Base-by-base conservation (phyloP, 805 yeast species). In the Wickerhamiella kurtzmanii region DNA sequence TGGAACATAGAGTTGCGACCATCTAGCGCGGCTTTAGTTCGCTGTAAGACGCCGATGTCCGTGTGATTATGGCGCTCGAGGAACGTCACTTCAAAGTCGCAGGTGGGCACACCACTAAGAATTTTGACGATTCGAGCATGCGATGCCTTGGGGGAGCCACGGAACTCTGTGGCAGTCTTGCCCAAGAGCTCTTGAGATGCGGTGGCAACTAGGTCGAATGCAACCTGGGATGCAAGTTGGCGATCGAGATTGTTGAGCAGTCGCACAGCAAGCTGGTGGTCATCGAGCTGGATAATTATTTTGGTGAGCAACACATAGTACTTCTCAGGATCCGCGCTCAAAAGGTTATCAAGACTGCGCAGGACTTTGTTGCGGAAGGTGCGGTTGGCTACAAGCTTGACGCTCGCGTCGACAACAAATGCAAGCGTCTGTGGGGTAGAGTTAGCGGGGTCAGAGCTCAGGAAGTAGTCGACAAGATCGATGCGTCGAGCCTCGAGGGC, bases 1-100 rank as follows among this genome's bases (percentile, higher is more conserved):
- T 92, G 98, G 74, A 84, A 88, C 53, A 92, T 77, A 11, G 98
- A 92, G 61, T 78, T 82, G 65, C 95, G 79, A 42, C 95, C 95
- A 61, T 92, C 98, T 53, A 92, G 71, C 8, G 76, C 71, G 48
- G 77, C 74, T 64, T 86, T 87, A 4, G 96, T 75, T 59, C 82
- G 82, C 64, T 83, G 82, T 58, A 92, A 72, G 48, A 89, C 79
- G 44, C 80, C 74, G 48, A 79, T 70, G 63, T 92, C 97, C 35
- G 95, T 82, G 64, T 84, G 83, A 67, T 85, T 84, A 67, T 89
- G 82, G 60, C 82, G 79, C 65, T 78, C 76, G 56, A 92, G 69
- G 62, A 92, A 92, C 1, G 97, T 87, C 53, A 85, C 79, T 60
- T 84, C 87, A 61, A 79, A 77, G 65, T 92, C 97, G 67, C 95